Evolutionary conservation across 805 yeast genomes (phyloP), one percentile per base, ranked within the genome.

Genomic region (Yarrowia bubula): DNA sequence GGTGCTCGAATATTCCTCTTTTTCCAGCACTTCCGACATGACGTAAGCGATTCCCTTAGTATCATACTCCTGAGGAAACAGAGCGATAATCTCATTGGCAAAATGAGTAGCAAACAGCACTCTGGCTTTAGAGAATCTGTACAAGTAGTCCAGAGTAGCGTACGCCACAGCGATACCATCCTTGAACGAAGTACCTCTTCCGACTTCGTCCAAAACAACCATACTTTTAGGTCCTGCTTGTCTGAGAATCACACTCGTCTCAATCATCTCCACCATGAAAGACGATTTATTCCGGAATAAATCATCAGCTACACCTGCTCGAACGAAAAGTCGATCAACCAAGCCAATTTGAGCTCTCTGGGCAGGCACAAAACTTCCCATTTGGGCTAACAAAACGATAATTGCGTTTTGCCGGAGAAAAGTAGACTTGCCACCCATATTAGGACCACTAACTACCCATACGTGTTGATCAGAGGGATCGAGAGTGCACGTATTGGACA

Each of bases 251-350:
- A 79, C 76, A 1, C 90, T 84, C 1, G 96, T 88, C 73, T 92
- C 97, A 43, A 86, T 80, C 96, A 92, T 90, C 71, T 92, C 97
- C 14, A 88, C 90, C 96, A 91, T 90, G 71, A 92, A 92, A 0
- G 97, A 91, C n/a, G 95, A 88, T 71, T 88, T 84, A 46, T 92
- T 92, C 55, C 85, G 81, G 67, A 84, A 83, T 32, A 92, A 81
- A 71, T 90, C 90, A 76, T 92, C 97, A 11, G 79, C 81, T 0
- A 90, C 87, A 0, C 97, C 92, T 72, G 90, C 86, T 32, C 97
- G 79, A 22, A 95, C 86, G 71, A 87, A 89, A 0, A 91, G 84
- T 63, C 86, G 83, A 74, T 91, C 96, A 15, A 91, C 90, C 1
- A 90, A 73, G 0, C 96, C 90, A 15, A 90, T 71, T 1, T 75